Evolutionary conservation across 306 rosid genomes (phyloP).

Genomic region (Trifolium fragiferum): DNA sequence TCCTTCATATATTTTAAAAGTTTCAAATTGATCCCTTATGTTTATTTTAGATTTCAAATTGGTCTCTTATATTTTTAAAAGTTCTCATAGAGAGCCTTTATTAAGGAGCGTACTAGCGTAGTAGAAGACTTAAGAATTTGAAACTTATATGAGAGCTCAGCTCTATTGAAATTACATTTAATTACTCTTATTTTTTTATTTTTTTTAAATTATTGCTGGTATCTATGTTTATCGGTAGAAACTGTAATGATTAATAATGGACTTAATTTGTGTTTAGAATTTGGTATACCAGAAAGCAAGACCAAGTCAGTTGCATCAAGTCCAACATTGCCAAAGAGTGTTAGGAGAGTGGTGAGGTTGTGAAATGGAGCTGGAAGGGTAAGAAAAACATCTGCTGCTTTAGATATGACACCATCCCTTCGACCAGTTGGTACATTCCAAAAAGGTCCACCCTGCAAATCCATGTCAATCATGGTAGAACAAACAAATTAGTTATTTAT

Average conservation of each 20-base stretch:
- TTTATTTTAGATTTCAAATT: too few species aligned
- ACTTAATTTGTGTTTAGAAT: neutral
- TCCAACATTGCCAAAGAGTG: slow-evolving; percentile 57
- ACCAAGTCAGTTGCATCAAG: slow-evolving; percentile 78
- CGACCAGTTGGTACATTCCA: slow-evolving; percentile 94
- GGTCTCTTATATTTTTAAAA: too few species aligned
- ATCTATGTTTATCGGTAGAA: neutral
- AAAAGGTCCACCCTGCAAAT: slow-evolving; percentile 83
- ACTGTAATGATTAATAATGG: neutral
- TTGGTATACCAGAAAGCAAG: slow-evolving; percentile 67
- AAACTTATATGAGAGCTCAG: too few species aligned
- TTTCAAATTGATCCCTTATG: too few species aligned
- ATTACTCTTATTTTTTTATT: neutral
- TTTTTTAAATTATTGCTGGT: neutral
- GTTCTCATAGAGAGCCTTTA: too few species aligned
- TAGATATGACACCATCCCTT: slow-evolving; percentile 75
- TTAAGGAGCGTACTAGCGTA: too few species aligned
- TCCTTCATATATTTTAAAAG: too few species aligned
- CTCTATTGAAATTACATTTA: neutral
- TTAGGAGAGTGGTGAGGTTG: slow-evolving; percentile 64
- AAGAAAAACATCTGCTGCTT: slow-evolving; percentile 39
- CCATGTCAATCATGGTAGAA: slow-evolving; percentile 15
- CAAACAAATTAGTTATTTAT: slow-evolving; percentile 24
- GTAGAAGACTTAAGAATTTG: too few species aligned
- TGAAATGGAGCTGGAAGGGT: slow-evolving; percentile 69